Evolutionary conservation across 108 stramenopile genomes (phyloP), one percentile per base, ranked within the genome.

Genomic region (Seminavis robusta): DNA sequence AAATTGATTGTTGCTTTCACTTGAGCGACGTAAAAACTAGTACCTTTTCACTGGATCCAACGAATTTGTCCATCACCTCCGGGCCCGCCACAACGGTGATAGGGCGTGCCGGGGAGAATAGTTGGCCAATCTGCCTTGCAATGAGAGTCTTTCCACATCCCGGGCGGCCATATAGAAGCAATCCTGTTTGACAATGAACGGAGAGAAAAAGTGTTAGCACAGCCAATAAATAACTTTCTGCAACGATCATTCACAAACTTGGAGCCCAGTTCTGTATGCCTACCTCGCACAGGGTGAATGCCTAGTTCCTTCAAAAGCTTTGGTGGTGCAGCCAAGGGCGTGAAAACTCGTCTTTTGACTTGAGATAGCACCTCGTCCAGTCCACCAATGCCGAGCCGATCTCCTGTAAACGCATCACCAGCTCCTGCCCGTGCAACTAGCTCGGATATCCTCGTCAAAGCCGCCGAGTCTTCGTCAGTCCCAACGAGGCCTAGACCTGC

Each of bases 81-180:
- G 91, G 91, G n/a, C 91, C 91, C 26, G 69, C 61, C 8, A 92
- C 87, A 21, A 92, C 83, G 3, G 91, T 89, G n/a, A 87, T 76
- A 13, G 87, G 85, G 30, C 94, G 78, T 7, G 73, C 54, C 0
- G 93, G 90, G 4, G 82, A 84, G 10, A 94, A 56, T 17, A 88
- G 74, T 11, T 70, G 69, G 1, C 86, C 90, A 16, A 94, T 61
- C 21, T 81, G 71, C 21, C 79, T 58, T 21, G 92, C 88, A 30
- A 90, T 40, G 6, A 88, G 60, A 0, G 86, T 92, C 36, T 92
- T 92, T 0, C 90, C 90, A 43, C 86, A 86, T 37, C 86, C 86
- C 8, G 86, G 86, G 9, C 56, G 61, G 7, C 90, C 90, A 62
- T 90, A 86, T 7, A 94, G 56, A 10, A 90, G 63, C 41, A 94